Percentiles rank a stretch among this genome's conserved stretches.
These are phyloP conservation scores for Pistacia atlantica DNA, from an alignment of 345 rosid genomes.

Conservation along the genomic window DNA sequence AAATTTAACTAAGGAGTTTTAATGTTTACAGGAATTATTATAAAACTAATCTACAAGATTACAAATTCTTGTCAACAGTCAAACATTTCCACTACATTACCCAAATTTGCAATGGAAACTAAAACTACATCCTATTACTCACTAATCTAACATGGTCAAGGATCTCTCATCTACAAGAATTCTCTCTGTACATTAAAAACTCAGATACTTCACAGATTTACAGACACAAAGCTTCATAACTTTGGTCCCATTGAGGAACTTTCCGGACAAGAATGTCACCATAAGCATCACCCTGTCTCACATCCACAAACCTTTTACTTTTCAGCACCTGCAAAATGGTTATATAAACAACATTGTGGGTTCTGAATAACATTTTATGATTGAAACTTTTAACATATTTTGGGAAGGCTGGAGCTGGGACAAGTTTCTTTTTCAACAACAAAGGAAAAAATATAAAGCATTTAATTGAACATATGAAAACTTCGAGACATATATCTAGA, in stretches of 20 bases:
- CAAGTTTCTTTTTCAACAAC: not conserved
- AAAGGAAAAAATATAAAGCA: not conserved
- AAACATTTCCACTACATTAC: no score
- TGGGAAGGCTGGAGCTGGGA: not conserved
- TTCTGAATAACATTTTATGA: conserved; percentile 2
- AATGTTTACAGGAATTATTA: not conserved
- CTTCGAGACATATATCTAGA: not conserved
- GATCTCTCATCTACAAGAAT: not conserved
- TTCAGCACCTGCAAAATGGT: conserved; percentile 62
- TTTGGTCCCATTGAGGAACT: conserved; percentile 27
- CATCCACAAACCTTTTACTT: conserved; percentile 56
- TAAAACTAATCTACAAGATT: not conserved
- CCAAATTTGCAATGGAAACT: no score
- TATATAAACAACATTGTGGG: not conserved
- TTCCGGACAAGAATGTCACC: conserved; percentile 55
- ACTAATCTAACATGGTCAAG: conserved; percentile 5
- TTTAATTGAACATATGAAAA: not conserved
- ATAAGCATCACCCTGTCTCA: conserved; percentile 58
- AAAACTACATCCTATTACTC: not conserved
- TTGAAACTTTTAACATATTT: not conserved
- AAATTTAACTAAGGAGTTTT: not conserved
- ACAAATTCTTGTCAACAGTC: no score
- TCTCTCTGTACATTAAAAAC: not conserved
- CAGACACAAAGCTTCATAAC: not conserved
- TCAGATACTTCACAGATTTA: not conserved